Base-by-base conservation (phyloP, 73 alveolate species). In the Paramecium biaurelia region DNA sequence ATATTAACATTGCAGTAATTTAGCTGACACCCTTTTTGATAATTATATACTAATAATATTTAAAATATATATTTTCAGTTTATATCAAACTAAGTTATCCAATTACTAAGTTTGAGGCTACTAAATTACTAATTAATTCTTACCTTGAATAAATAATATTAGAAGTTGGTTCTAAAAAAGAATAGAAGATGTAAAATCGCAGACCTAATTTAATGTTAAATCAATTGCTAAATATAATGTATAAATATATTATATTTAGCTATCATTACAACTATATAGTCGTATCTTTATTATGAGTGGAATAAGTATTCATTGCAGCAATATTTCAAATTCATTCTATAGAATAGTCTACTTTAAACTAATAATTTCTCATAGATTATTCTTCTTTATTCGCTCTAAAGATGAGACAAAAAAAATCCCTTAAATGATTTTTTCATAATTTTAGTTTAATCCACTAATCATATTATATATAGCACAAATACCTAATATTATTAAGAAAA, bases 271-370 rank as follows among this genome's bases (percentile, higher is more conserved):
- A 21, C 18, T 11, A 57, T 43, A 24, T 43, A 79, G 74, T 43
- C 15, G 90, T 79, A 23, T 57, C 90, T n/a, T 79, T 76, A 79
- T 79, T 79, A 79, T 79, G 90, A 42, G 43, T 79, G 0, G 90
- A 76, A 24, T 79, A 79, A 30, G 90, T 42, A 1, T 79, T 76
- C 90, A 79, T 79, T 12, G 43, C 74, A 30, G 76, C 90, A 8
- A 45, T 4, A 79, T 76, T 79, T 57, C 90, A 6, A 79, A 79
- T 5, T 79, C 76, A 79, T 79, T 79, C 34, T 1, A 24, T 20
- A 20, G 56, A 42, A 23, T 43, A 4, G 5, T 43, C 7, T 26
- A 1, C 76, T 43, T 15, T 79, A 5, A 18, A 9, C 45, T 4
- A 79, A 20, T 24, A 45, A 24, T 15, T 79, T 43, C 53, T 79